Base-by-base conservation (phyloP, 2,329 filamentous ascomycete species). In the Curvularia eragrostidis region DNA sequence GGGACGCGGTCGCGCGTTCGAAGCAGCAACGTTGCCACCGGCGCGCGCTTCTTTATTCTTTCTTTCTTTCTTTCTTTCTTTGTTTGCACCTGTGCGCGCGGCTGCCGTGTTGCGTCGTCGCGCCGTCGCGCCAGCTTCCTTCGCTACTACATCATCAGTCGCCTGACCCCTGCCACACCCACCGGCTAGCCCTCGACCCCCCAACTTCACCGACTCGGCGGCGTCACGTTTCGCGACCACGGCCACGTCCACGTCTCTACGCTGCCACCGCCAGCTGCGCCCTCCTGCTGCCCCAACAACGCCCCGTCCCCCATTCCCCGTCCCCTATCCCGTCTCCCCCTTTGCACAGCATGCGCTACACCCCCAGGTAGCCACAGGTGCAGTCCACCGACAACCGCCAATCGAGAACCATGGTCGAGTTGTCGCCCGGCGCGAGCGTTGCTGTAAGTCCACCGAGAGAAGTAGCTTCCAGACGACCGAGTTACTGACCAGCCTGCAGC, bases 401-500 rank as follows among this genome's bases (percentile, higher is more conserved):
- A 23, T 43, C 42, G 32, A 36, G 34, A 62, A 66, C n/a, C 64
- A 78, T 78, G 74, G 76, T 77, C 61, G 76, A 76, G 63, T 74
- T 79, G 50, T 78, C 77, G 59, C 66, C 76, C 49, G 73, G 75
- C 64, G 77, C 74, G 61, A 78, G 76, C 70, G 72, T 79, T 62
- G 75, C 76, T 65, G 77, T 79, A 63, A 67, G 77, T 73, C 21
- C 13, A 52, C 30, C 18, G 3, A 26, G 4, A 23, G 24, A 26
- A 42, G 13, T 26, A 10, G 15, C 3, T 21, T 21, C 34, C 15
- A 39, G 30, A 15, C 43, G 2, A 12, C 9, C 36, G 3, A 56
- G 3, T 8, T 30, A 38, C 54, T 52, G 36, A 47, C 41, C 54
- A 62, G 9, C 15, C 6, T 36, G 52, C 73, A 96, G 92, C 85